A percentile compares a stretch with the other conserved stretches of the same genome.
Evolutionary conservation across 2,329 filamentous ascomycete genomes (phyloP).

Genomic region (Tolypocladium ophioglossoides): DNA sequence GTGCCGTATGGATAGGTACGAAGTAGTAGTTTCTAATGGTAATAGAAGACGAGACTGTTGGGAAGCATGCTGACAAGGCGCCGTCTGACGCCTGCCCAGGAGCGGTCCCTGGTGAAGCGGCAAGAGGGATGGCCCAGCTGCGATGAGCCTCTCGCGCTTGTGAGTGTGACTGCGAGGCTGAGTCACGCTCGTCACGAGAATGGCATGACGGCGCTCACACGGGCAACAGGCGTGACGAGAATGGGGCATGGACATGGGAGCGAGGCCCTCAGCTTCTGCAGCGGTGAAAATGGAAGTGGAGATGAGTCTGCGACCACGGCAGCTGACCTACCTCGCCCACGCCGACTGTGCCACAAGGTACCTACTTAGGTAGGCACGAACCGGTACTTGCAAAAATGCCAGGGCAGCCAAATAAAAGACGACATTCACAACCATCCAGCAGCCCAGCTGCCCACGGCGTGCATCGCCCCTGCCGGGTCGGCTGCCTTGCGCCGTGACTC

Average conservation of each 20-base stretch:
- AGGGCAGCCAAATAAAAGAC: too few relatives aligned
- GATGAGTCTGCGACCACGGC: neutral
- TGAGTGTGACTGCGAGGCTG: neutral
- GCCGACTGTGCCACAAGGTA: too few relatives aligned
- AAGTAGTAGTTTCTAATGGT: slow-evolving; percentile 11
- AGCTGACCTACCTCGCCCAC: neutral
- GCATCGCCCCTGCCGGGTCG: neutral
- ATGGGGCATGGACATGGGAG: neutral
- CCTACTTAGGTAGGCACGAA: too few relatives aligned
- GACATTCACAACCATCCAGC: neutral
- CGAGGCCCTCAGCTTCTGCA: too few relatives aligned
- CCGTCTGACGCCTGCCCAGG: neutral
- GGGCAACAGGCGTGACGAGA: neutral
- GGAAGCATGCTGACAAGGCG: neutral
- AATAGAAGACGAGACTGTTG: slow-evolving; percentile 2
- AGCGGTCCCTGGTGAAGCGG: neutral
- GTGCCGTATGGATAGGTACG: slow-evolving; percentile 4
- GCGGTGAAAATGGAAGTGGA: neutral
- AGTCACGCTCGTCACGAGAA: neutral
- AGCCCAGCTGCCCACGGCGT: neutral
- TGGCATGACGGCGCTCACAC: neutral
- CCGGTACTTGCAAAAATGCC: too few relatives aligned
- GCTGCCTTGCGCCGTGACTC: neutral
- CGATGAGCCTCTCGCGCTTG: neutral
- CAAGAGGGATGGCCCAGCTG: neutral